Evolutionary conservation across 768 basidiomycete species (phyloP), one percentile per base, ranked within the genome.

Genomic region (Pisolithus orientalis): DNA sequence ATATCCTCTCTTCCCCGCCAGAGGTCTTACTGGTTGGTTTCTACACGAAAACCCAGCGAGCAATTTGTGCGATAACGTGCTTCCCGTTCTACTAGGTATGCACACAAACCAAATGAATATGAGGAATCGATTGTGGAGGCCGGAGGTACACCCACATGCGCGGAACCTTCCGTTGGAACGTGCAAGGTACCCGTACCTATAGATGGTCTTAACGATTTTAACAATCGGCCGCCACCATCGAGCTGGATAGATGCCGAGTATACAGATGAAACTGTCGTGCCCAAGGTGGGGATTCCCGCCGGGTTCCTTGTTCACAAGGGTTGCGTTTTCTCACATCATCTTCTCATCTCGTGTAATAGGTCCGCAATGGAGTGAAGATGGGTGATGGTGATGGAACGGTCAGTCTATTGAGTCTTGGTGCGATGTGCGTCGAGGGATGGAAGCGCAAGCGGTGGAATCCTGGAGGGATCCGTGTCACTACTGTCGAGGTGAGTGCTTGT

Each of bases 361-460:
- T 90, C 45, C 72, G 77, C 49, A 91, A 89, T 56, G 94, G 94
- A 10, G 90, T 97, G 49, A 90, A 87, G 58, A 83, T 94, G 68
- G 91, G 92, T 39, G 93, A 96, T 72, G 95, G 94, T 7, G 96
- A 98, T 65, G 95, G 96, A 11, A 97, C 96, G 2, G 93, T 94
- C 24, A 83, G 83, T 59, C 70, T 93, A 39, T 62, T 94, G 32
- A 90, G 88, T 58, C 75, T 94, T 49, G 95, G 94, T 14, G 83
- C 89, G n/a, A 96, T 98, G 93, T 97, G 95, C 61, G 85, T 88
- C 10, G 91, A 93, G 63, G 95, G 94, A 6, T 96, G 94, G 95
- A 89, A 88, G 67, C 75, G 84, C 52, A 78, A 78, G 55, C 75
- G 84, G 50, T 97, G 92, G 91, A 98, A 97, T 67, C 95, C 95